Conservation (phyloP, 768 basidiomycete species). For the Lactarius trivialis region DNA sequence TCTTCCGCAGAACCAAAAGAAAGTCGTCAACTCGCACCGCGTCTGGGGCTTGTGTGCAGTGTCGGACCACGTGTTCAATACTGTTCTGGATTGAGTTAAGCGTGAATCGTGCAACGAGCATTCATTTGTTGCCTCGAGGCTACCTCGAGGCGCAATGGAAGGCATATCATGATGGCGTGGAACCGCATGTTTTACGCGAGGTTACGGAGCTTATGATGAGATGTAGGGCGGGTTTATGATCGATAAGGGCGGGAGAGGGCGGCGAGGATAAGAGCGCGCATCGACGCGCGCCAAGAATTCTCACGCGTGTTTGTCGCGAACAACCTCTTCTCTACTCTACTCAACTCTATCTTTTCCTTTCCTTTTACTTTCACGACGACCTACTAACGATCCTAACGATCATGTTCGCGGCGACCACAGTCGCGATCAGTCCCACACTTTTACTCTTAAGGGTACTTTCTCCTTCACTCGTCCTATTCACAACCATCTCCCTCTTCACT, state of each 20-base stretch:
- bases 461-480: constrained; percentile 57
- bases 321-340: not conserved
- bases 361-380: constrained; percentile 9
- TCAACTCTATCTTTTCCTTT: not conserved
- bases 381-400: constrained; percentile 12
- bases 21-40: too few species aligned
- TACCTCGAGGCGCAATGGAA: constrained; percentile 4
- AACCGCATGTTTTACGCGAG: constrained; percentile 13
- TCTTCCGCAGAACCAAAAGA: too few species aligned
- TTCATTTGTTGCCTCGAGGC: constrained; percentile 12
- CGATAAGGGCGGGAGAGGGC: constrained; percentile 2
- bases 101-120: not conserved
- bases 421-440: constrained; percentile 34
- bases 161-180: not conserved
- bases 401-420: constrained; percentile 11
- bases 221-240: not conserved
- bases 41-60: too few species aligned
- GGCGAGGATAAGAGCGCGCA: not conserved
- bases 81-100: constrained; percentile 1
- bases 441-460: constrained; percentile 59
- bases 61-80: not conserved
- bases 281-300: not conserved
- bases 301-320: constrained; percentile 3
- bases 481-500: constrained; percentile 54
- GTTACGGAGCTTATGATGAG: not conserved